Percentiles rank a stretch among this genome's conserved stretches.
Conservation (phyloP, 768 basidiomycete species). For the Pholiota molesta region DNA sequence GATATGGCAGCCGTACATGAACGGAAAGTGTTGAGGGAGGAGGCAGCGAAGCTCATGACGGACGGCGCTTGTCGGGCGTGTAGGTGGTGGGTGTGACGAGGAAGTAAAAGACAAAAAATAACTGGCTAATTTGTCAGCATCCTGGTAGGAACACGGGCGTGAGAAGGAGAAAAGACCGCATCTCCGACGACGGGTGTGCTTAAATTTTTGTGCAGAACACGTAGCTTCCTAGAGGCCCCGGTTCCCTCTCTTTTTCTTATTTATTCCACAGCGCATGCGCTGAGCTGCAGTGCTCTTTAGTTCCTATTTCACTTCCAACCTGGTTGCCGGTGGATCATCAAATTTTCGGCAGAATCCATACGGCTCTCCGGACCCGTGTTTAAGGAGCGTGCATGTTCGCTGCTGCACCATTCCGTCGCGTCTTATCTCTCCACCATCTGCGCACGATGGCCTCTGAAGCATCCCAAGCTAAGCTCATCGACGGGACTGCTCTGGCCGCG, state of each 20-base stretch:
- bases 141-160: slow-evolving; percentile 12
- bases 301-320: neutral
- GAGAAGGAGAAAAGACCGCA: slow-evolving; percentile 21
- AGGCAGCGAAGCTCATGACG: slow-evolving; percentile 52
- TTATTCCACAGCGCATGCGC: neutral
- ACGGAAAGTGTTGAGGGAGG: slow-evolving; percentile 56
- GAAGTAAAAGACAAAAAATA: slow-evolving; percentile 16
- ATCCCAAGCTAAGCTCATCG: slow-evolving; percentile 59
- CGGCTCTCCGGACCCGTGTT: slow-evolving; percentile 23
- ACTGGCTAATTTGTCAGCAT: slow-evolving; percentile 21
- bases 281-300: neutral
- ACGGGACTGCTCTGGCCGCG: slow-evolving; percentile 88
- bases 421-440: slow-evolving; percentile 41
- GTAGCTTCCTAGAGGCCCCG: neutral
- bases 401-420: slow-evolving; percentile 21
- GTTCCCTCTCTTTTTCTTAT: neutral
- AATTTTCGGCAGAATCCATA: slow-evolving; percentile 10
- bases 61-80: slow-evolving; percentile 11
- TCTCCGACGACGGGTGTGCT: slow-evolving; percentile 2
- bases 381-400: slow-evolving; percentile 21
- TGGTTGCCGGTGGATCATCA: slow-evolving; percentile 3
- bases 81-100: slow-evolving; percentile 18
- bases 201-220: slow-evolving; percentile 6
- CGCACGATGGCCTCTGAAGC: slow-evolving; percentile 39
- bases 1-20: slow-evolving; percentile 63